phyloP scores from a whole-genome alignment of 768 basidiomycete species.

The Steccherinum ochraceum region DNA sequence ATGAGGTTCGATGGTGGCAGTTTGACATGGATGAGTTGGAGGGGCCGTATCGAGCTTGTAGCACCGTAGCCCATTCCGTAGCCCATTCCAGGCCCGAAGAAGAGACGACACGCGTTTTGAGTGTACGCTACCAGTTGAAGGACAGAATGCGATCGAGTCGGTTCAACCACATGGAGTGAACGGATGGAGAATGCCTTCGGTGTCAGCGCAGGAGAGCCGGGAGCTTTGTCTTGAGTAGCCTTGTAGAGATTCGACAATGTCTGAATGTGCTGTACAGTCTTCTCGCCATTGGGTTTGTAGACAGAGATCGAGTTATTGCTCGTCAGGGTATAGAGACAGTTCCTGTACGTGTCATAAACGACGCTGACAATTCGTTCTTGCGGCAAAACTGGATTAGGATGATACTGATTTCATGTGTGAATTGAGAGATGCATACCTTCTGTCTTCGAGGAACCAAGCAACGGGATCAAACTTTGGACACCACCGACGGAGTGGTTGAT shows the following conservation, averaged over 20 bases:
- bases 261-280: constrained; percentile 64
- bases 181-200: constrained; percentile 67
- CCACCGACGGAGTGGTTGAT: constrained; percentile 83
- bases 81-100: constrained; percentile 52
- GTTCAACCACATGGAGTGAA: constrained; percentile 61
- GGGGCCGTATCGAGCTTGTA: constrained; percentile 29
- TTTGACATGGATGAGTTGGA: constrained; percentile 75
- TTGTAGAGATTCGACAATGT: constrained; percentile 72
- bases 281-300: constrained; percentile 59
- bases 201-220: constrained; percentile 66
- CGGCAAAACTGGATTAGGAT: constrained; percentile 4
- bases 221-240: constrained; percentile 73
- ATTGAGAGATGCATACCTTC: constrained; percentile 48
- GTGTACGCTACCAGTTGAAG: constrained; percentile 80
- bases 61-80: constrained; percentile 40
- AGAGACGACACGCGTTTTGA: constrained; percentile 76
- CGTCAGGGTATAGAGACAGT: constrained; percentile 75
- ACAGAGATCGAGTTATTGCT: constrained; percentile 59
- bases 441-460: constrained; percentile 52
- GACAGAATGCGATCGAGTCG: constrained; percentile 58
- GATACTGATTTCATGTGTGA: background rate
- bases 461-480: constrained; percentile 73
- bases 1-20: constrained; percentile 70
- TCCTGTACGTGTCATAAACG: constrained; percentile 59
- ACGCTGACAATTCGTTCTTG: constrained; percentile 73